These are phyloP conservation scores for Omphalotus guepiniiformis DNA, from an alignment of 768 basidiomycete genomes.

Conservation along the genomic window DNA sequence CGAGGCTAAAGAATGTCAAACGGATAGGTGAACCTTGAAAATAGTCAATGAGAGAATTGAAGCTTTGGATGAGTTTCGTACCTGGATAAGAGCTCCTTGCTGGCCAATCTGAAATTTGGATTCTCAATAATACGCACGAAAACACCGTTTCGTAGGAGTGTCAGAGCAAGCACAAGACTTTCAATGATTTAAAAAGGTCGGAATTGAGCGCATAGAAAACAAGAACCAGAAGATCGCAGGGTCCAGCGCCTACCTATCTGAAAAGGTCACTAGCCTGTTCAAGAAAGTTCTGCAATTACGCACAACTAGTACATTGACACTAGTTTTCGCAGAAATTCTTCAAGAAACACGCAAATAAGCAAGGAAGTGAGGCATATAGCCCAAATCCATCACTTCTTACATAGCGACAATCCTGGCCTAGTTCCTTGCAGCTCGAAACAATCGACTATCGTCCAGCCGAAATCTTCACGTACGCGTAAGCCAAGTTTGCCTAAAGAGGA, in stretches of 20 bases:
- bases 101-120: conserved; percentile 13
- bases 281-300: background rate
- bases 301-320: background rate
- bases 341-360: too few relatives aligned
- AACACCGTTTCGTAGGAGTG: conserved; percentile 37
- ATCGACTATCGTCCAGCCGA: too few relatives aligned
- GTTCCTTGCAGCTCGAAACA: too few relatives aligned
- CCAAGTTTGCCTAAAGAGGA: too few relatives aligned
- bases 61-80: too few relatives aligned
- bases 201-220: background rate
- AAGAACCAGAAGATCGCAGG: background rate
- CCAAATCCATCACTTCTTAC: too few relatives aligned
- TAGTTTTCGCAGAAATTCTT: background rate
- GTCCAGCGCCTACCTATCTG: background rate
- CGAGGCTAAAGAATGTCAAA: conserved; percentile 19
- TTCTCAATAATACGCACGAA: conserved; percentile 51
- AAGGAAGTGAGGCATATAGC: too few relatives aligned
- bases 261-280: background rate
- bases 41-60: too few relatives aligned
- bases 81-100: conserved; percentile 21
- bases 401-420: too few relatives aligned
- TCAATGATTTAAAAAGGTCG: background rate
- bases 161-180: conserved; percentile 28
- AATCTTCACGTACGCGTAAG: too few relatives aligned
- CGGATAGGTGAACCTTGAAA: background rate